A percentile compares a stretch with the other conserved stretches of the same genome.
Evolutionary conservation across 148 eudicot genomes (phyloP).

Genomic region (Rhododendron griersonianum): DNA sequence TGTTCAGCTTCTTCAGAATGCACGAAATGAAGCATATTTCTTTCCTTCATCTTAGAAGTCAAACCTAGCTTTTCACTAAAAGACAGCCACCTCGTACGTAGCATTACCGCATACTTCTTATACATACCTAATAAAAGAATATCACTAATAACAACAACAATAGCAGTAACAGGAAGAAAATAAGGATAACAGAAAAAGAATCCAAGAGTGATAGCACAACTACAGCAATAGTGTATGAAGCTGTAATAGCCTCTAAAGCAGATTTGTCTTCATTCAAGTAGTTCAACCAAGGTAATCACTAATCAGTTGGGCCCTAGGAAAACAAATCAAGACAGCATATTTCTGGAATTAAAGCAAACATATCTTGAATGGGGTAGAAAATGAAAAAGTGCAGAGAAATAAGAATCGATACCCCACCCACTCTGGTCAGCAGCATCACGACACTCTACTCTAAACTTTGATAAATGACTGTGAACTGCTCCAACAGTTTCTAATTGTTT

Average conservation of each 20-base stretch:
- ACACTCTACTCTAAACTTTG: slow-evolving; percentile 74
- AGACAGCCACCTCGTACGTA: background rate
- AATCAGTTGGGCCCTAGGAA: background rate
- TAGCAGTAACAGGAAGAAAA: background rate
- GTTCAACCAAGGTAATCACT: background rate
- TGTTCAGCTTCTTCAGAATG: background rate
- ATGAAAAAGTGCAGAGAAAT: slow-evolving; percentile 6
- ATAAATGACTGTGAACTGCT: slow-evolving; percentile 72
- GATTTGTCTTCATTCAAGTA: background rate
- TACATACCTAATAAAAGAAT: background rate
- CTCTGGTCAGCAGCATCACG: slow-evolving; percentile 88
- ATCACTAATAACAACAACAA: background rate
- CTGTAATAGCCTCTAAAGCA: background rate
- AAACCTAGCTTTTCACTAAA: background rate
- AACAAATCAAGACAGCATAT: background rate
- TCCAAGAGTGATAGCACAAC: background rate
- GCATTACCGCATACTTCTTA: background rate
- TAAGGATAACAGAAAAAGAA: background rate
- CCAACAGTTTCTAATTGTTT: slow-evolving; percentile 85
- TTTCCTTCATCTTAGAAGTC: background rate
- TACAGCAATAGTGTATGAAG: background rate
- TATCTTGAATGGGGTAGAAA: background rate
- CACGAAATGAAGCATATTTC: background rate
- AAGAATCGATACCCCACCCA: slow-evolving; percentile 74
- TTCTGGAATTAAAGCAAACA: background rate